Evolutionary conservation across 1,139 yeast genomes (phyloP).

Genomic region (Zhuliangozyma blackwelliae): DNA sequence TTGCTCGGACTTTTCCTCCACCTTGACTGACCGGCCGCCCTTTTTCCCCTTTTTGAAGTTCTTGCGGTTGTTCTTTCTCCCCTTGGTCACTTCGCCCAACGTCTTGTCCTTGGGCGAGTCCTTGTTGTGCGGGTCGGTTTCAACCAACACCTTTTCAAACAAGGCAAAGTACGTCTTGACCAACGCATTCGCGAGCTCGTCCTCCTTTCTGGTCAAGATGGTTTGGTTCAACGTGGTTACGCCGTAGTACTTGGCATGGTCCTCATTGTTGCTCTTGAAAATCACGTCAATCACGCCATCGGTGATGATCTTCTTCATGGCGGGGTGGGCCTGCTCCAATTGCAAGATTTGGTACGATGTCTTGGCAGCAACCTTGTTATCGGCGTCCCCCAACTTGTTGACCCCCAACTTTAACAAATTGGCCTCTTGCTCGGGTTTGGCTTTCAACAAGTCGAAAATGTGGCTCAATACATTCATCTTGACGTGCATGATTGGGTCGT

Average conservation of each 20-base stretch:
- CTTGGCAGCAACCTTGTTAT: slow-evolving; percentile 85
- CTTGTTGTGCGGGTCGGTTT: slow-evolving; percentile 49
- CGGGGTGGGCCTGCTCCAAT: slow-evolving; percentile 90
- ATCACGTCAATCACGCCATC: slow-evolving; percentile 79
- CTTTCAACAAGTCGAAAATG: slow-evolving; percentile 71
- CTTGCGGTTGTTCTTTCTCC: slow-evolving; percentile 51
- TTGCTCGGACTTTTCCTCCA: slow-evolving; percentile 57
- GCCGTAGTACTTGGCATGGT: slow-evolving; percentile 86
- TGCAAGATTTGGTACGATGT: slow-evolving; percentile 78
- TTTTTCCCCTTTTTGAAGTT: slow-evolving; percentile 52
- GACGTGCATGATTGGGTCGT: slow-evolving; percentile 90
- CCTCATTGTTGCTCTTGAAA: slow-evolving; percentile 67
- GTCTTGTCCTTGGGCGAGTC: slow-evolving; percentile 36
- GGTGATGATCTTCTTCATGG: slow-evolving; percentile 80
- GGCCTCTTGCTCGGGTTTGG: slow-evolving; percentile 96
- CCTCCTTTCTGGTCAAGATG: slow-evolving; percentile 73
- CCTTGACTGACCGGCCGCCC: slow-evolving; percentile 78
- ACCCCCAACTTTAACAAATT: slow-evolving; percentile 85
- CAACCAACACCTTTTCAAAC: slow-evolving; percentile 77
- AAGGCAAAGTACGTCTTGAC: slow-evolving; percentile 82
- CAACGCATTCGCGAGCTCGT: slow-evolving; percentile 71
- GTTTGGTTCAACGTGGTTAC: slow-evolving; percentile 89
- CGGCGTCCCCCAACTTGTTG: slow-evolving; percentile 90
- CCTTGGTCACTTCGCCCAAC: slow-evolving; percentile 42
- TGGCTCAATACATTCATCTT: slow-evolving; percentile 74